Base-by-base conservation (phyloP, 345 rosid genomes). In the Linum usitatissimum region DNA sequence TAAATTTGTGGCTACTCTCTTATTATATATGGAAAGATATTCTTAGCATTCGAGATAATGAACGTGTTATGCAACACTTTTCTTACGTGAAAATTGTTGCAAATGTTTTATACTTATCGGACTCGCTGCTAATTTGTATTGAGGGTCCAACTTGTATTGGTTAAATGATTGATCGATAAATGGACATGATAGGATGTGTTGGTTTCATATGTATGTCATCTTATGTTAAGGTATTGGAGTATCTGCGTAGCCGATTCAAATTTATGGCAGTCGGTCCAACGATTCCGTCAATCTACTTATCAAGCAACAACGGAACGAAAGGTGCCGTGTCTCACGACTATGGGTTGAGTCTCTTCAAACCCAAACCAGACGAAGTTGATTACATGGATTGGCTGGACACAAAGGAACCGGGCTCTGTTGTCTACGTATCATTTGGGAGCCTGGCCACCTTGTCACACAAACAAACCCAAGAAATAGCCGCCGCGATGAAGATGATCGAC, bases 381-480 rank as follows among this genome's bases (percentile, higher is more conserved):
- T 42, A 42, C 73, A 74, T 68, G 6, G 61, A 67, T 20, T 86
- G 87, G 93, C 61, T 86, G 20, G 71, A 80, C 73, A 56, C 81
- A 2, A 84, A 75, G 73, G 70, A 70, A 6, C 60, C 63, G 9
- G 53, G n/a, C 15, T 86, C 86, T 0, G 93, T 86, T 0, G 73
- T 82, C 49, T 81, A 82, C 12, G 73, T 77, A 30, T 80, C 93
- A 59, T 83, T 84, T 30, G 85, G 87, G 28, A 86, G 93, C 65
- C 20, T 84, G 40, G 85, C 81, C 10, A 55, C 55, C 17, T 63
- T 78, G 0, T 78, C 66, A 39, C 74, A 75, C 55, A 76, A 74
- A 12, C 85, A 84, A 63, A 82, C 80, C 84, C 70, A 54, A 57
- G 85, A 86, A 58, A 20, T 86, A 5, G 85, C 84, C 0, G 31